Conservation (phyloP, 2,329 filamentous ascomycete genomes). For the Diplocarpon rosae region DNA sequence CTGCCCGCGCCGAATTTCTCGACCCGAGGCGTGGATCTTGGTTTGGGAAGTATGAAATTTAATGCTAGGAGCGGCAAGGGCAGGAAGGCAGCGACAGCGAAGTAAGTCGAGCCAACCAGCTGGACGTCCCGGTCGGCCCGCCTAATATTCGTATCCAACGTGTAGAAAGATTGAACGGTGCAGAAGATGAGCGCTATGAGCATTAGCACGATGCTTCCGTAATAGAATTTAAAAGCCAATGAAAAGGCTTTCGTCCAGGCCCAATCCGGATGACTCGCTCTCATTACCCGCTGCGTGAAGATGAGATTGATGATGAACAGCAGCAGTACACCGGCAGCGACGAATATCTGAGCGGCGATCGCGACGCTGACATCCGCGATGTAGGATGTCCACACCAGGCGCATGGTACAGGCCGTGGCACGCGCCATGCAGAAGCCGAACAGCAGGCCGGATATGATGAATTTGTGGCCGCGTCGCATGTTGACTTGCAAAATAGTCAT, state of each 20-base stretch:
- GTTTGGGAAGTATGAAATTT: slow-evolving; percentile 36
- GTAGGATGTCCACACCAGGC: slow-evolving; percentile 50
- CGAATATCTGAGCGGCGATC: slow-evolving; percentile 21
- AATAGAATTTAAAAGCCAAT: slow-evolving; percentile 44
- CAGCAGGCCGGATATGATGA: slow-evolving; percentile 44
- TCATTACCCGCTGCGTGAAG: slow-evolving; percentile 63
- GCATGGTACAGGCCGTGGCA: slow-evolving; percentile 29
- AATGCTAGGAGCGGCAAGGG: slow-evolving; percentile 46
- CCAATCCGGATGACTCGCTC: slow-evolving; percentile 57
- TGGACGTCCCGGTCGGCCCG: slow-evolving; percentile 50
- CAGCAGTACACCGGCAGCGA: slow-evolving; percentile 42
- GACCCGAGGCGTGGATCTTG: slow-evolving; percentile 24
- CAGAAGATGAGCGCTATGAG: slow-evolving; percentile 56
- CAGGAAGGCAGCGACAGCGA: slow-evolving; percentile 55
- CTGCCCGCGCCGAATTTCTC: slow-evolving; percentile 58
- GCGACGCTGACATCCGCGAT: slow-evolving; percentile 12
- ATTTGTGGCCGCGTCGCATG: slow-evolving; percentile 41
- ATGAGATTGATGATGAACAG: slow-evolving; percentile 71
- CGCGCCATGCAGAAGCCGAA: slow-evolving; percentile 43
- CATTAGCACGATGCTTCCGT: slow-evolving; percentile 44
- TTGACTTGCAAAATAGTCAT: slow-evolving; percentile 48
- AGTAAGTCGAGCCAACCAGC: slow-evolving; percentile 48
- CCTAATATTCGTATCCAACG: slow-evolving; percentile 40
- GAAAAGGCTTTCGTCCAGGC: slow-evolving; percentile 54
- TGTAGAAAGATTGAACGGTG: slow-evolving; percentile 57